Percentiles rank a stretch among this genome's conserved stretches.
phyloP scores from a whole-genome alignment of 2,329 filamentous ascomycete genomes.

The Botrytis galanthina region DNA sequence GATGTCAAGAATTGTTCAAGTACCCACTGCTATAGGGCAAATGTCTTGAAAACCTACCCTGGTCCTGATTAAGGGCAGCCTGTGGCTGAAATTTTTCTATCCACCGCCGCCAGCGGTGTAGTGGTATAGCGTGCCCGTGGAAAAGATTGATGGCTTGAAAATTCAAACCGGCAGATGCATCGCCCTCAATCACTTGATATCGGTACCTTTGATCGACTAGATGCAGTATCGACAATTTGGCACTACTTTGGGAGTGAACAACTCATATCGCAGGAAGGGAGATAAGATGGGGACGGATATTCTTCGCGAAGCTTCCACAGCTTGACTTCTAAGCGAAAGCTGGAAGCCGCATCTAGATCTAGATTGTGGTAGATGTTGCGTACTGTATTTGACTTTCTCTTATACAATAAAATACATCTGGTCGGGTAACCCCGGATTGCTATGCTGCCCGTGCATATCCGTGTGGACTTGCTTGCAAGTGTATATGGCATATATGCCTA shows the following conservation, averaged over 20 bases:
- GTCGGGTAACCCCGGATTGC: neutral
- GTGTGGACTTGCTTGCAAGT: too few relatives aligned
- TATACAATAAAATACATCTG: neutral
- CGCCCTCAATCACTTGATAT: neutral
- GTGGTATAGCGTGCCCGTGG: neutral
- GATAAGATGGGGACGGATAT: neutral
- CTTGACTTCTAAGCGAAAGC: neutral
- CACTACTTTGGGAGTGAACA: neutral
- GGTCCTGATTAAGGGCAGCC: neutral
- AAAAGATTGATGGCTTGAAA: neutral
- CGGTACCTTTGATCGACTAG: neutral
- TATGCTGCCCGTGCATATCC: neutral
- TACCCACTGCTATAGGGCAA: neutral
- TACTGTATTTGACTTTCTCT: neutral
- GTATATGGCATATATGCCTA: neutral
- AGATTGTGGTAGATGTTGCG: neutral
- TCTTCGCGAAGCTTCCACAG: neutral
- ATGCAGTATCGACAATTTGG: neutral
- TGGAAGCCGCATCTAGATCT: constrained; percentile 1
- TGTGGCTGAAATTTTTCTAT: constrained; percentile 12
- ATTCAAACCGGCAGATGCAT: neutral
- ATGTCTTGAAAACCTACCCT: neutral
- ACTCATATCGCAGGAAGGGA: constrained; percentile 10
- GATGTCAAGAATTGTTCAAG: neutral
- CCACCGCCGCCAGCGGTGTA: neutral